These are phyloP conservation scores for Tylopilus orsonianus DNA, from an alignment of 1,284 basidiomycete species.

Conservation along the genomic window DNA sequence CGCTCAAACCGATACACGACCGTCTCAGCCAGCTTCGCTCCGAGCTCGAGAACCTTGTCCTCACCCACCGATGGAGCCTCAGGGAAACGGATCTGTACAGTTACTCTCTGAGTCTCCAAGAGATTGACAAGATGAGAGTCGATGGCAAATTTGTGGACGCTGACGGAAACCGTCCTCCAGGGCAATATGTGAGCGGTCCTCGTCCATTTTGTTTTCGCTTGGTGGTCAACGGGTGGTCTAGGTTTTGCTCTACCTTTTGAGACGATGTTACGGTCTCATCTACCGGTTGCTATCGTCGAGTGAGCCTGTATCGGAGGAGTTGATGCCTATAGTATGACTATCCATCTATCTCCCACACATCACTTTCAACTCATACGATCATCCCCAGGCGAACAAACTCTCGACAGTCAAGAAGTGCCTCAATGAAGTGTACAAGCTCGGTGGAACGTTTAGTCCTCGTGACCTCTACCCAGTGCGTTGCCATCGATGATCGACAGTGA, in stretches of 20 bases:
- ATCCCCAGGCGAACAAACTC: constrained; percentile 81
- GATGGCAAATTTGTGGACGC: constrained; percentile 97
- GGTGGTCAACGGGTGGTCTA: constrained; percentile 31
- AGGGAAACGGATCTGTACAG: constrained; percentile 96
- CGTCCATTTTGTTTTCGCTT: neutral
- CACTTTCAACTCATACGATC: neutral
- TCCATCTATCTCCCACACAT: neutral
- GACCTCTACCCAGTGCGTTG: constrained; percentile 94
- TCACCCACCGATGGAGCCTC: constrained; percentile 97
- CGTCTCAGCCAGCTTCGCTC: constrained; percentile 83
- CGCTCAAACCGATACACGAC: constrained; percentile 94
- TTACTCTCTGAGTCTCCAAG: constrained; percentile 91
- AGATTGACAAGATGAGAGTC: constrained; percentile 96
- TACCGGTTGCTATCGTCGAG: constrained; percentile 95
- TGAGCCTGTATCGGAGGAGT: constrained; percentile 97
- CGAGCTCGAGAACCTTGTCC: constrained; percentile 85
- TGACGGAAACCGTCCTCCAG: constrained; percentile 87
- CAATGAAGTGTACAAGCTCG: constrained; percentile 96
- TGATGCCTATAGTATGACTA: constrained; percentile 87
- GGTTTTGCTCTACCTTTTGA: constrained; percentile 90
- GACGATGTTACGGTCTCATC: constrained; percentile 95
- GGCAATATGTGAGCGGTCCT: constrained; percentile 77
- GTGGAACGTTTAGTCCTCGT: constrained; percentile 91
- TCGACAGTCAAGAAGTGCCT: constrained; percentile 95
- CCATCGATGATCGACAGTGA: constrained; percentile 12